Percentiles rank a stretch among this genome's conserved stretches.
Evolutionary conservation across 2,329 filamentous ascomycete species (phyloP).

Genomic region (Tolypocladium cylindrosporum): DNA sequence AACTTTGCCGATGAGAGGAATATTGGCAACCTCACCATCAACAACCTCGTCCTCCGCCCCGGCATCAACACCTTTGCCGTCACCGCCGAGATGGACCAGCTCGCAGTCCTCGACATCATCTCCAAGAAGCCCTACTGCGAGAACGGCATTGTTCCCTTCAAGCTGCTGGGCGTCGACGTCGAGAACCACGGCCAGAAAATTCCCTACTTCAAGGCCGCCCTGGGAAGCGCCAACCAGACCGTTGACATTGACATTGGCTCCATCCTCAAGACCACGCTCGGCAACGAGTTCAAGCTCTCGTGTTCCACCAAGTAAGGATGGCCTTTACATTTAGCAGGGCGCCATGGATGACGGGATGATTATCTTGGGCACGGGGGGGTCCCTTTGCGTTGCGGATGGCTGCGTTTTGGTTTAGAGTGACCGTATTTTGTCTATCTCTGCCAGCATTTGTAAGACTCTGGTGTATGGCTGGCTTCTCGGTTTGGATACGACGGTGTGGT

Average conservation of each 20-base stretch:
- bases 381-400: not conserved
- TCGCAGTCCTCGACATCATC: conserved; percentile 28
- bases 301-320: conserved; percentile 9
- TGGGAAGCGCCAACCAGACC: conserved; percentile 39
- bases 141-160: conserved; percentile 42
- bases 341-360: not conserved
- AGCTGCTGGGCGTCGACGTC: conserved; percentile 43
- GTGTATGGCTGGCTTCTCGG: not conserved
- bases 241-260: conserved; percentile 40
- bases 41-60: conserved; percentile 47
- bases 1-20: conserved; percentile 40
- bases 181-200: conserved; percentile 40
- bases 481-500: not conserved
- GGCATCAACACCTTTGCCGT: conserved; percentile 48
- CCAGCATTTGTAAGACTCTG: not conserved
- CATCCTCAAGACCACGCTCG: conserved; percentile 26
- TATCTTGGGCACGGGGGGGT: not conserved
- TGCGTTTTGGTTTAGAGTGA: not conserved
- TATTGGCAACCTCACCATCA: conserved; percentile 47
- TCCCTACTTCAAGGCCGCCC: conserved; percentile 45
- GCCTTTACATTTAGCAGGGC: not conserved
- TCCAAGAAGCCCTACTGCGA: conserved; percentile 40
- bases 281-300: conserved; percentile 11
- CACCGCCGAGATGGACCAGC: conserved; percentile 42
- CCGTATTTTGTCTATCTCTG: not conserved